phyloP scores from a whole-genome alignment of 2,329 filamentous ascomycete genomes.

The Stemphylium vesicarium region DNA sequence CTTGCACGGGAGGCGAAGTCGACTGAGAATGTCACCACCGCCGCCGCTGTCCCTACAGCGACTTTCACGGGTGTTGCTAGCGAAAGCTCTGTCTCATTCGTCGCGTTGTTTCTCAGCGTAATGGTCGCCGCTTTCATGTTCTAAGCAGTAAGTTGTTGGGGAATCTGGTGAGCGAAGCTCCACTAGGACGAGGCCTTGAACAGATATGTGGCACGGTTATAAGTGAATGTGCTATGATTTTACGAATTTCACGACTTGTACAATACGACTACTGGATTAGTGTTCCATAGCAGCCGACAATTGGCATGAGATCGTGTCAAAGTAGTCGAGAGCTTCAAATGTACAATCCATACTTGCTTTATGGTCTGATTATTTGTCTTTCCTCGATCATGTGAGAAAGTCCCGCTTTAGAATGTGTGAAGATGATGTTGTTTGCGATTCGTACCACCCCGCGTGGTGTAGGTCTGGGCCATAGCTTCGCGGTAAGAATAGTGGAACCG shows the following conservation, averaged over 20 bases:
- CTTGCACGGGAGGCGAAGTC: slow-evolving; percentile 4
- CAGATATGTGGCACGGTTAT: not conserved
- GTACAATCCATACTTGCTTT: not conserved
- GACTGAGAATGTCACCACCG: not conserved
- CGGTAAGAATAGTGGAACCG: slow-evolving; percentile 14
- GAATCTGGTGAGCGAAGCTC: not conserved
- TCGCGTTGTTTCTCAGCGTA: slow-evolving; percentile 10
- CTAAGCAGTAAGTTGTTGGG: slow-evolving; percentile 1
- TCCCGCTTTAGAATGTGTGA: not conserved
- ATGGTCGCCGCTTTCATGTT: slow-evolving; percentile 9
- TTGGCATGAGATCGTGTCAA: not conserved
- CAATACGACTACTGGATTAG: not conserved
- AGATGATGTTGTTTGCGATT: not conserved
- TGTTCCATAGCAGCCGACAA: not conserved
- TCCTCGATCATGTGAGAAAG: no score
- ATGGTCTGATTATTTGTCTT: not conserved
- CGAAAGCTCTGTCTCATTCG: slow-evolving; percentile 7
- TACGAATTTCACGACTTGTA: not conserved
- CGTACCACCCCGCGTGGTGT: not conserved
- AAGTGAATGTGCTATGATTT: not conserved
- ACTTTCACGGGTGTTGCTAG: slow-evolving; percentile 7
- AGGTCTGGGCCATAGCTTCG: slow-evolving; percentile 9
- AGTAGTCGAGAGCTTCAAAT: not conserved
- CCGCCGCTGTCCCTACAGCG: not conserved
- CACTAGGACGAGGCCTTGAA: not conserved